Evolutionary conservation across 768 basidiomycete genomes (phyloP), one percentile per base, ranked within the genome.

Genomic region (Nidularia pulvinata): DNA sequence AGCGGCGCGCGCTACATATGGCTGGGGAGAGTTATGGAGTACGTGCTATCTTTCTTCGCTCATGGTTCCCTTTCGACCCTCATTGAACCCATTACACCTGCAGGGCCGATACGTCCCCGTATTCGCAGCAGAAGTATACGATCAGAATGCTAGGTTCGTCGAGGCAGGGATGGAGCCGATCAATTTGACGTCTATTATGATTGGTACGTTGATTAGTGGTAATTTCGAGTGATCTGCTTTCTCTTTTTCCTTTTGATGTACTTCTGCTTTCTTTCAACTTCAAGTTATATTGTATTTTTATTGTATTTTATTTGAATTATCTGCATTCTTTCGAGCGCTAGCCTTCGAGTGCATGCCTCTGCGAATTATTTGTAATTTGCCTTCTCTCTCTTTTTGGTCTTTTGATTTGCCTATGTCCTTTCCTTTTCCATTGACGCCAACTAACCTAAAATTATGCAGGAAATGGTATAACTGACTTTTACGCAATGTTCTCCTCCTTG

Each of bases 11-110:
- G 2, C 84, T 87, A 65, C 85, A 87, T 55, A 77, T 86, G 73
- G 72, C 82, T 2, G 84, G 91, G 10, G 91, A 93, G 67, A 91
- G 88, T 0, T 93, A 92, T 58, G 90, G 82, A 1, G 90, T 89
- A 55, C 54, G 82, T 60, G 22, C 46, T 45, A 43, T 25, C 13
- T 11, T 47, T 22, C 13, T 43, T 22, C 19, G 9, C 2, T 11
- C n/a, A 7, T 32, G 22, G 11, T 13, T 32, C 6, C 46, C 13
- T 47, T 14, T 47, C 11, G 11, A 47, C 6, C 11, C 22, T 13
- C 16, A 42, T 42, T 11, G 11, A 19, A 30, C 3, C 25, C 25
- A 30, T 30, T 30, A 4, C 25, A 30, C 25, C 39, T 47, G 22
- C 22, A 88, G 87, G 86, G 88, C 4, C 81, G 84, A 9, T 88